Base-by-base conservation (phyloP, 176 grass and related monocot species). In the Raddia distichophylla region DNA sequence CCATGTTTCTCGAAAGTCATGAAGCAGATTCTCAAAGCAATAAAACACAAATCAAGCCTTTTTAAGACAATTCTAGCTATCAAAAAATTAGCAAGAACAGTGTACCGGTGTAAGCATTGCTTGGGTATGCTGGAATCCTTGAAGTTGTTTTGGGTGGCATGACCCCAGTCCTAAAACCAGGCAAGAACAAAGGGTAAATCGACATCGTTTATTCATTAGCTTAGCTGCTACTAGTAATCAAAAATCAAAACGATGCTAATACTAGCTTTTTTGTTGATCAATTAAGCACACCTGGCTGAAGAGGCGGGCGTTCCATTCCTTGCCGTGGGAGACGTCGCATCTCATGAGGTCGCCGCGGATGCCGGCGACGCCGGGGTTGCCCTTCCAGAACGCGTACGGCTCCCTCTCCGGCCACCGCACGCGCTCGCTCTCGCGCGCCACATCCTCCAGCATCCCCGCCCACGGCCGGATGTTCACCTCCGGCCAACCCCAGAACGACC, bases 401-500 rank as follows among this genome's bases (percentile, higher is more conserved):
- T 69, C 33, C 27, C 91, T 76, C 51, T 87, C 80, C 60, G 78
- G 67, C 91, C 87, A 90, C 44, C 59, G 70, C 43, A 84, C 9
- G 56, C 60, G 85, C 64, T 69, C 59, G 42, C 84, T 90, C 42
- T 82, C 91, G 3, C 60, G 37, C 60, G 50, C 42, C 27, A 87
- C 73, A 34, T 85, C 87, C 80, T 84, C 80, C 63, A 80, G 64
- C 10, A 87, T 17, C 44, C 4, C 43, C 65, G 57, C 4, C 87
- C 91, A 93, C 37, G 87, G 71, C 46, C 83, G 79, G 83, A 90
- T 87, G 48, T 87, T 76, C 52, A 87, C 78, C 76, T 93, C 91
- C 8, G 91, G 83, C 83, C 93, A 92, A 0, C 93, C 90, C 93
- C 90, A 96, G 90, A 92, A 95, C n/a, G 90, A 92, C 93, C 93